phyloP scores from a whole-genome alignment of 1,284 basidiomycete genomes.

The Cystobasidium sp. region DNA sequence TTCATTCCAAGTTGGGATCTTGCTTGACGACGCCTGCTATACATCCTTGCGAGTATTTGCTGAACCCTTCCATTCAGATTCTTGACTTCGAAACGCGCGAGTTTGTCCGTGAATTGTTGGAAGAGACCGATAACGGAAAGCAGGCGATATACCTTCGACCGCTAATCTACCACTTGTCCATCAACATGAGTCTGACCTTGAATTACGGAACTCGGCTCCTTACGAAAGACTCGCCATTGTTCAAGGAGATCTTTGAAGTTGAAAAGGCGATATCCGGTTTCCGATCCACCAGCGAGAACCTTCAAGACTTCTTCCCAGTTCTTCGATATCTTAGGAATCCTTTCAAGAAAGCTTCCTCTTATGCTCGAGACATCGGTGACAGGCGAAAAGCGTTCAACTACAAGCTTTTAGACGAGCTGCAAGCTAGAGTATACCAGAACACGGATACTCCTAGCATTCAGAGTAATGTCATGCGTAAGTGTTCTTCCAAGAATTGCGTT shows the following conservation, averaged over 20 bases:
- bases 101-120: conserved; percentile 10
- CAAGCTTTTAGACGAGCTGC: conserved; percentile 5
- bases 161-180: conserved; percentile 1
- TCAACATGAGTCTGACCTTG: conserved; percentile 17
- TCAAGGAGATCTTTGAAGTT: conserved; percentile 17
- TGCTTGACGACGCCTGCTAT: background rate
- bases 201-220: conserved; percentile 8
- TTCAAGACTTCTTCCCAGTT: conserved; percentile 9
- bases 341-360: conserved; percentile 8
- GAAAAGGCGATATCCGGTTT: conserved; percentile 12
- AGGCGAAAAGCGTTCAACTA: conserved; percentile 10
- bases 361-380: conserved; percentile 8
- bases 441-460: conserved; percentile 6
- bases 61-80: background rate
- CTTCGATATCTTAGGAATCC: conserved; percentile 11
- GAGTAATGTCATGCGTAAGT: conserved; percentile 10
- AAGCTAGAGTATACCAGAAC: background rate
- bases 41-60: background rate
- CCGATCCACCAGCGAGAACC: conserved; percentile 16
- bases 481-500: background rate
- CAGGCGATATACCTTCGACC: conserved; percentile 1
- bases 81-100: conserved; percentile 10
- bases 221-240: conserved; percentile 5
- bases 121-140: conserved; percentile 2
- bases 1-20: too few species aligned